Evolutionary conservation across 2,329 filamentous ascomycete species (phyloP).

Genomic region (Diatrype stigma): DNA sequence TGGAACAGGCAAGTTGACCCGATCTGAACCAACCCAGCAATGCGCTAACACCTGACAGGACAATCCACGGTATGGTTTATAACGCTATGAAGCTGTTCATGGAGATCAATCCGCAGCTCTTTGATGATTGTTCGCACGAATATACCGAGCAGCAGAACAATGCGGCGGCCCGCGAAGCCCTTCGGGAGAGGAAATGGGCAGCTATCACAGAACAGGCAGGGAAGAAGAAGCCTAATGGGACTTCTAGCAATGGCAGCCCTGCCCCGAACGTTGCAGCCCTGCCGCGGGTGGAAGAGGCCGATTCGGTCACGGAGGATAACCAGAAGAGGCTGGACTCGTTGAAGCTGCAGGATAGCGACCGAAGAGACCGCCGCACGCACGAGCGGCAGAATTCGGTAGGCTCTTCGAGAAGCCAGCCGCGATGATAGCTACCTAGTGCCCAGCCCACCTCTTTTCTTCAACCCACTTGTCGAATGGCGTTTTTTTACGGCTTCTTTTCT

Average conservation of each 20-base stretch:
- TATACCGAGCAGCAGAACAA: slow-evolving; percentile 96
- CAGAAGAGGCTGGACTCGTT: slow-evolving; percentile 85
- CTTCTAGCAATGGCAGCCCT: slow-evolving; percentile 28
- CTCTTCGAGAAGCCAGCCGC: slow-evolving; percentile 49
- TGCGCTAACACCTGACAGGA: slow-evolving; percentile 53
- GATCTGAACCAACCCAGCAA: neutral
- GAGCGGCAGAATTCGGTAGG: slow-evolving; percentile 59
- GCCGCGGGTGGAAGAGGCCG: slow-evolving; percentile 66
- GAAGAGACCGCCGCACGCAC: slow-evolving; percentile 50
- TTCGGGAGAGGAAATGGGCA: slow-evolving; percentile 85
- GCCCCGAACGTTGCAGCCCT: slow-evolving; percentile 37
- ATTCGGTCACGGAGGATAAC: slow-evolving; percentile 75
- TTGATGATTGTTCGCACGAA: slow-evolving; percentile 97
- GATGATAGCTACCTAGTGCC: slow-evolving; percentile 20
- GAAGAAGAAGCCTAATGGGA: slow-evolving; percentile 51
- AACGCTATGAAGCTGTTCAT: slow-evolving; percentile 99
- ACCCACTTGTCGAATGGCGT: slow-evolving; percentile 10
- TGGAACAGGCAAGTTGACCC: slow-evolving; percentile 78
- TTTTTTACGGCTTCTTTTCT: slow-evolving; percentile 12
- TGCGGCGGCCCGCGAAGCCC: slow-evolving; percentile 76
- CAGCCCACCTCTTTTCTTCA: slow-evolving; percentile 6
- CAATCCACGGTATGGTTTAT: slow-evolving; percentile 99
- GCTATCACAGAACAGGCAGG: slow-evolving; percentile 77
- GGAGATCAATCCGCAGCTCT: slow-evolving; percentile 98
- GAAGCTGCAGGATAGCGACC: slow-evolving; percentile 80